Evolutionary conservation across 1,284 basidiomycete genomes (phyloP), one percentile per base, ranked within the genome.

Genomic region (Apiotrichum sp.): DNA sequence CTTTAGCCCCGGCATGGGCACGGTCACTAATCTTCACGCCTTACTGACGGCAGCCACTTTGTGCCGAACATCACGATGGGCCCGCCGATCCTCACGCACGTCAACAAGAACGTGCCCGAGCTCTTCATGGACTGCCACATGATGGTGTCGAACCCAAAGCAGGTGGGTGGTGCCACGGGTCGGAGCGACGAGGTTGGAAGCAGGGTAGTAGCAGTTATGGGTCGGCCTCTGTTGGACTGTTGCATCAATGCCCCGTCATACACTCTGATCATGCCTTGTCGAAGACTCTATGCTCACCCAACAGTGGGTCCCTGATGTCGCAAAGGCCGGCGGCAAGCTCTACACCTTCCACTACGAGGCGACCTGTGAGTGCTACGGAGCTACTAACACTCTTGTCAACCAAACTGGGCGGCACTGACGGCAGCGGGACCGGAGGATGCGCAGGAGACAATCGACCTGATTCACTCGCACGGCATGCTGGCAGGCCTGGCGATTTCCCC

Each of bases 101-200:
- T 99, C n/a, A 80, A 83, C 54, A 93, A 93, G 77, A 84, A 86
- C 47, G 83, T 98, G 22, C 93, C 93, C 5, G 88, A 86, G 55
- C 95, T 97, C 65, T 98, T 93, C 79, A 98, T 99, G 95, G 96
- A 99, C 77, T 98, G 93, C 78, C 96, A 99, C 78, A 98, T 98
- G 96, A 99, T 99, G 96, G 96, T 99, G 14, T 78, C 93, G 0
- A 81, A 98, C 60, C 96, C 96, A 2, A 88, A 88, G 67, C 86
- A 87, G 81, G 93, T 89, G 67, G 36, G 77, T 64, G 7, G 22
- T 22, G 22, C 22, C 22, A 22, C 22, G 22, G 22, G 22, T 22
- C 22, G 22, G 22, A 22, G 22, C 22, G 22, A 22, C 22, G 22
- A 22, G 22, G 22, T 22, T 22, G 22, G 22, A 22, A 22, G 22